Base-by-base conservation (phyloP, 306 rosid genomes). In the Phaseolus lunatus region DNA sequence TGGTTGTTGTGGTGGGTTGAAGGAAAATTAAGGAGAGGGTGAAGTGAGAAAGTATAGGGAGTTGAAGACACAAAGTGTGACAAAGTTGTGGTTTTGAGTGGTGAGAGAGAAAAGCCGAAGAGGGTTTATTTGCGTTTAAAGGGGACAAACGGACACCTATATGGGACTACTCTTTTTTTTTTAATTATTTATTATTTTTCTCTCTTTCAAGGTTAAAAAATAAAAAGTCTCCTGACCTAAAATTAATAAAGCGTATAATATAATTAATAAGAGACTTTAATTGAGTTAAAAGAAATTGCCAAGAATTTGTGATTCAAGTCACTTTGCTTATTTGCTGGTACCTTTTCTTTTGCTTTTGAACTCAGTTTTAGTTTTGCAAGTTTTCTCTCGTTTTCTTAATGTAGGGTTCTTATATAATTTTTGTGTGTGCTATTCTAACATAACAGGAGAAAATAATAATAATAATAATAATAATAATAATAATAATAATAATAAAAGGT, bases 101-200 rank as follows among this genome's bases (percentile, higher is more conserved):
- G 77, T 35, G 86, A 74, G 82, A 81, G 88, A 83, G 85, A 85
- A 43, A 69, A 59, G 23, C 73, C 67, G 31, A 19, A 20, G 79
- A 81, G 81, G 75, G 71, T 78, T 90, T 86, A 80, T 86, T 88
- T 87, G 90, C 90, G 92, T 86, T 85, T 80, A 82, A 87, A 86
- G 73, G 84, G 91, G 91, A 87, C 89, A 83, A 75, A 62, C 84
- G 74, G 83, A 88, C 96, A 82, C 79, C 87, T 88, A 85, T 83
- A 82, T 54, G 76, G 84, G 70, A 67, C 27, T 4, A 22, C 53
- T 24, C 52, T 35, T 26, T 39, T 57, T 41, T 57, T 9, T 48
- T 48, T 22, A 2, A 5, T 29, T 29, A 29, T 3, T 14, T 8
- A 9, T 0, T 72, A 16, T 27, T 16, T 8, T 39, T 49, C 24